phyloP scores from a whole-genome alignment of 306 rosid species.

The Geum urbanum region DNA sequence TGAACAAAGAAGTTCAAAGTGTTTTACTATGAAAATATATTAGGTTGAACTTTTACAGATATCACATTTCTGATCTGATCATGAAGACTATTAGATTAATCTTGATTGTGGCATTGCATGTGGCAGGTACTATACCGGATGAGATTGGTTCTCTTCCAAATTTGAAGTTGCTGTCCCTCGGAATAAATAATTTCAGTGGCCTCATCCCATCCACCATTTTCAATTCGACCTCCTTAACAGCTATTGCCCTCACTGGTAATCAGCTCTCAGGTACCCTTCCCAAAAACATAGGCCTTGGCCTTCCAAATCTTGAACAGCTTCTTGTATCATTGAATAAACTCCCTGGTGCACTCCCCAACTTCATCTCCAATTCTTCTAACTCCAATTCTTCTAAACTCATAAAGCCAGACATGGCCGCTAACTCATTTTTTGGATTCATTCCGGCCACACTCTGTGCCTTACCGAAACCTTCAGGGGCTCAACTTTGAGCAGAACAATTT shows the following conservation, averaged over 20 bases:
- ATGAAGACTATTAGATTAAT: no score
- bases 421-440: slow-evolving; percentile 15
- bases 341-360: slow-evolving; percentile 10
- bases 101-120: neutral
- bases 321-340: neutral
- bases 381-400: slow-evolving; percentile 15
- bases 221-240: slow-evolving; percentile 1
- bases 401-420: neutral
- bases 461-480: neutral
- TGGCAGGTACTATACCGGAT: slow-evolving; percentile 20
- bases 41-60: no score
- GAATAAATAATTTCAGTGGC: neutral
- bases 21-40: no score
- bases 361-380: slow-evolving; percentile 14
- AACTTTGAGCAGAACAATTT: neutral
- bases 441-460: slow-evolving; percentile 1
- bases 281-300: neutral
- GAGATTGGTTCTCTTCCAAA: slow-evolving; percentile 17
- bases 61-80: no score
- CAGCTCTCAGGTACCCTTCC: slow-evolving; percentile 21
- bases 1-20: no score
- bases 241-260: neutral
- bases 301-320: slow-evolving; percentile 17
- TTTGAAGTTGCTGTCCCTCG: neutral
- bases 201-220: slow-evolving; percentile 21